Percentiles rank a stretch among this genome's conserved stretches.
These are phyloP conservation scores for Dionaea muscipula DNA, from an alignment of 179 eudicot genomes.

Conservation along the genomic window DNA sequence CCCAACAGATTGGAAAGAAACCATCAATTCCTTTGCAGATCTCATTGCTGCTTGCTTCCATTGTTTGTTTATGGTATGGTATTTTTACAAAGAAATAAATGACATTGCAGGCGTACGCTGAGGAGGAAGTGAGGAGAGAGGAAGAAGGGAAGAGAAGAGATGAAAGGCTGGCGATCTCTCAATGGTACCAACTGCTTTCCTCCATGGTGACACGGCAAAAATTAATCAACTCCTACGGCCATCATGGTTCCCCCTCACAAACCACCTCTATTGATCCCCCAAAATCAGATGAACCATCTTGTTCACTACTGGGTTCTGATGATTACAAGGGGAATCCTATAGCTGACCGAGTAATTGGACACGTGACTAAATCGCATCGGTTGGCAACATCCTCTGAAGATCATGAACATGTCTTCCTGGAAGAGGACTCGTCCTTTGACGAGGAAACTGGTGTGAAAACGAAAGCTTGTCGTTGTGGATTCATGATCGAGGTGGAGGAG, in stretches of 20 bases:
- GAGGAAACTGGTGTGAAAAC: slow-evolving; percentile 33
- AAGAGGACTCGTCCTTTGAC: slow-evolving; percentile 33
- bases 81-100: background rate
- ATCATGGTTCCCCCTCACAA: slow-evolving; percentile 20
- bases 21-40: too few relatives aligned
- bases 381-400: slow-evolving; percentile 15
- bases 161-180: slow-evolving; percentile 58
- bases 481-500: slow-evolving; percentile 72
- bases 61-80: too few relatives aligned
- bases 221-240: slow-evolving; percentile 45
- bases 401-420: slow-evolving; percentile 63
- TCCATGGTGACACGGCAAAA: slow-evolving; percentile 71
- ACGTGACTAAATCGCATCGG: slow-evolving; percentile 9
- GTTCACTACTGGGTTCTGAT: slow-evolving; percentile 5
- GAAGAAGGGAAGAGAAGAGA: slow-evolving; percentile 54
- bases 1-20: background rate
- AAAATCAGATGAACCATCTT: slow-evolving; percentile 16
- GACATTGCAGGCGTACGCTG: slow-evolving; percentile 57
- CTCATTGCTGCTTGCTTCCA: too few relatives aligned
- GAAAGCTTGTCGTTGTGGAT: slow-evolving; percentile 74
- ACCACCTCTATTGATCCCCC: slow-evolving; percentile 10
- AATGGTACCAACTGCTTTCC: slow-evolving; percentile 94
- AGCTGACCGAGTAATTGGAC: slow-evolving; percentile 10
- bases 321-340: slow-evolving; percentile 10
- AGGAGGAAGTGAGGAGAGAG: slow-evolving; percentile 66